A percentile compares a stretch with the other conserved stretches of the same genome.
Conservation (phyloP, 2,329 filamentous ascomycete genomes). For the Chalara sp. region DNA sequence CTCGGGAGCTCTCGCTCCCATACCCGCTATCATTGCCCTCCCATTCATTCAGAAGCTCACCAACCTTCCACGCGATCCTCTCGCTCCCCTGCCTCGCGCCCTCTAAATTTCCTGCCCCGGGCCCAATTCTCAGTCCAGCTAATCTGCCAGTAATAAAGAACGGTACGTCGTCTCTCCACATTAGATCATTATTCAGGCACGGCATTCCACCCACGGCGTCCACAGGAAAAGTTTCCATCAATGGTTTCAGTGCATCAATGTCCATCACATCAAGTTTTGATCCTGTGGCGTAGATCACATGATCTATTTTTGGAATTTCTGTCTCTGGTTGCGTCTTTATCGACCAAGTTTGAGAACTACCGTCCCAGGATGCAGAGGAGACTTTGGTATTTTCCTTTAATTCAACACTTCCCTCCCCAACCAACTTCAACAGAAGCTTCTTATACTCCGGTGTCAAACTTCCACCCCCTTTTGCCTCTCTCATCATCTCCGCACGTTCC, state of each 20-base stretch:
- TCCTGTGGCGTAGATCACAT: slow-evolving; percentile 52
- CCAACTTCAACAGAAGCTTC: slow-evolving; percentile 10
- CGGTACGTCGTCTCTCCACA: slow-evolving; percentile 68
- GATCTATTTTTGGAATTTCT: slow-evolving; percentile 38
- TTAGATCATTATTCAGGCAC: slow-evolving; percentile 67
- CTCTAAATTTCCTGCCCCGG: slow-evolving; percentile 66
- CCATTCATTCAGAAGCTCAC: slow-evolving; percentile 7
- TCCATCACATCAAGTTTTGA: slow-evolving; percentile 55
- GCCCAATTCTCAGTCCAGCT: slow-evolving; percentile 61
- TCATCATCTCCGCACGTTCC: slow-evolving; percentile 60
- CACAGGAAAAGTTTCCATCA: slow-evolving; percentile 55
- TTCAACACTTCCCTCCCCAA: slow-evolving; percentile 7
- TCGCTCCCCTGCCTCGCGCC: slow-evolving; percentile 69
- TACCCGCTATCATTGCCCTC: slow-evolving; percentile 9
- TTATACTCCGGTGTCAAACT: slow-evolving; percentile 55
- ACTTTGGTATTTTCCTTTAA: slow-evolving; percentile 30
- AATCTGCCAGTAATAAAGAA: slow-evolving; percentile 65
- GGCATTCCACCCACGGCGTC: slow-evolving; percentile 59
- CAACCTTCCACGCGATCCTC: slow-evolving; percentile 35
- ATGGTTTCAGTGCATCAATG: slow-evolving; percentile 53
- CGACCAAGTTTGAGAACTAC: slow-evolving; percentile 38
- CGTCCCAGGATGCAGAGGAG: slow-evolving; percentile 42
- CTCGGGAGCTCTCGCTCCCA: slow-evolving; percentile 1
- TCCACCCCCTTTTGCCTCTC: slow-evolving; percentile 64
- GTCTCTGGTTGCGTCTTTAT: slow-evolving; percentile 44